phyloP scores from a whole-genome alignment of 2,329 filamentous ascomycete genomes.

The Cytospora schulzeri region DNA sequence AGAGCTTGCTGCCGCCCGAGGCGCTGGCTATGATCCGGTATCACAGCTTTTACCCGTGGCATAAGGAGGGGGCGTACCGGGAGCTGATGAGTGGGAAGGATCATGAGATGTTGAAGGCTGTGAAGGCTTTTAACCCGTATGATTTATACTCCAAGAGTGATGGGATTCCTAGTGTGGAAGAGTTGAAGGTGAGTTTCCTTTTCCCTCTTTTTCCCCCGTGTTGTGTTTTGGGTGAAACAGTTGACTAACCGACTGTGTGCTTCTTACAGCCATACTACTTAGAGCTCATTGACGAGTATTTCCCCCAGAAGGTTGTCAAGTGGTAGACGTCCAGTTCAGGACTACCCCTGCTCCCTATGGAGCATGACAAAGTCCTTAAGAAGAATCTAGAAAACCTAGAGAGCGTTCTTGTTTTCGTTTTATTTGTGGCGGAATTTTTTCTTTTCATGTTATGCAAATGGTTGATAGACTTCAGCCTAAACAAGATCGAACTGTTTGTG shows the following conservation, averaged over 20 bases:
- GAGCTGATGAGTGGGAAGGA: constrained; percentile 86
- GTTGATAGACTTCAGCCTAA: not conserved
- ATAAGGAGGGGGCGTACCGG: constrained; percentile 75
- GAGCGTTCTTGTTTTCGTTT: not conserved
- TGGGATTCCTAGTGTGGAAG: constrained; percentile 72
- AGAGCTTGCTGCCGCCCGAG: constrained; percentile 77
- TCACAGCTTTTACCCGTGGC: constrained; percentile 93
- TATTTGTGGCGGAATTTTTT: not conserved
- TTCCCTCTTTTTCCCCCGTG: not conserved
- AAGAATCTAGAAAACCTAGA: not conserved
- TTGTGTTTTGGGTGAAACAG: not conserved
- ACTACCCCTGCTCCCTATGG: not conserved
- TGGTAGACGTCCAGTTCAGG: constrained; percentile 53
- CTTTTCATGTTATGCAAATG: not conserved
- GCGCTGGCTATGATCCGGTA: constrained; percentile 91
- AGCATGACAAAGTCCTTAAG: not conserved
- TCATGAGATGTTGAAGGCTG: constrained; percentile 75
- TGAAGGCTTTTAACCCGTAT: constrained; percentile 87
- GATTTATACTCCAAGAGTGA: constrained; percentile 93
- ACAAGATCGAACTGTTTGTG: not conserved
- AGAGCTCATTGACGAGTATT: constrained; percentile 74
- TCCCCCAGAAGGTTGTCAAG: constrained; percentile 66
- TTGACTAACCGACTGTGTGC: not conserved
- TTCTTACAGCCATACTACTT: constrained; percentile 66
- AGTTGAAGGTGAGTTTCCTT: constrained; percentile 64